These are phyloP conservation scores for Podospora anserina DNA, from an alignment of 495 filamentous ascomycete species.

Conservation along the genomic window DNA sequence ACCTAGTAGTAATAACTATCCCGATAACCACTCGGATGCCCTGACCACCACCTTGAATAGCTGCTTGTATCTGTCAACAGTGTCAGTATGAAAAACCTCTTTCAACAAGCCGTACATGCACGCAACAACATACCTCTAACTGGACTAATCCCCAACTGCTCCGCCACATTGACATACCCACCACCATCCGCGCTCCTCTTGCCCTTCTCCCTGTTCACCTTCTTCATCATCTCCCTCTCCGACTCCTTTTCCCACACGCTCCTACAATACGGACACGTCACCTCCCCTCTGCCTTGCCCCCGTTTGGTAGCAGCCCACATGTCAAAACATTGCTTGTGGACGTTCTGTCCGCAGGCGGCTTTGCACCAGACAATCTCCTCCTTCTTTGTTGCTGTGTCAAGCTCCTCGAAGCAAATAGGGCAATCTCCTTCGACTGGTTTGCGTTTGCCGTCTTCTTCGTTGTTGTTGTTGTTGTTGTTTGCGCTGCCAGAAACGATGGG, in stretches of 20 bases:
- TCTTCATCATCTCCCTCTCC: slow-evolving; percentile 48
- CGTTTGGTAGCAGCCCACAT: slow-evolving; percentile 62
- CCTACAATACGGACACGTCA: slow-evolving; percentile 63
- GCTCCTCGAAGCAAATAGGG: slow-evolving; percentile 73
- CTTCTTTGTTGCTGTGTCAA: slow-evolving; percentile 42
- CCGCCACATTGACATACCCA: slow-evolving; percentile 66
- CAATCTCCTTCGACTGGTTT: slow-evolving; percentile 67
- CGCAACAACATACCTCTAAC: slow-evolving; percentile 43
- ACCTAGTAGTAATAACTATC: slow-evolving; percentile 10
- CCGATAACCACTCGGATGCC: slow-evolving; percentile 17
- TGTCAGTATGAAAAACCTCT: background rate
- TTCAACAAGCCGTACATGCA: background rate
- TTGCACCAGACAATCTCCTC: slow-evolving; percentile 69
- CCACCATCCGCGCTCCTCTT: slow-evolving; percentile 39
- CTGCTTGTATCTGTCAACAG: slow-evolving; percentile 18
- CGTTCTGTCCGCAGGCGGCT: slow-evolving; percentile 72
- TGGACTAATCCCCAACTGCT: slow-evolving; percentile 57
- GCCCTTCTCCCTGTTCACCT: slow-evolving; percentile 41
- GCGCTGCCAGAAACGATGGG: slow-evolving; percentile 19
- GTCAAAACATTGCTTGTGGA: slow-evolving; percentile 70
- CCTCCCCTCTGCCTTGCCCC: slow-evolving; percentile 31
- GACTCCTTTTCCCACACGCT: slow-evolving; percentile 56
- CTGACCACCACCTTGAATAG: slow-evolving; percentile 29
- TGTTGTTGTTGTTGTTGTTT: slow-evolving; percentile 23
- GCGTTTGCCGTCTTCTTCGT: slow-evolving; percentile 32